Percentiles rank a stretch among this genome's conserved stretches.
phyloP scores from a whole-genome alignment of 495 filamentous ascomycete species.

The Bathelium albidoporum region DNA sequence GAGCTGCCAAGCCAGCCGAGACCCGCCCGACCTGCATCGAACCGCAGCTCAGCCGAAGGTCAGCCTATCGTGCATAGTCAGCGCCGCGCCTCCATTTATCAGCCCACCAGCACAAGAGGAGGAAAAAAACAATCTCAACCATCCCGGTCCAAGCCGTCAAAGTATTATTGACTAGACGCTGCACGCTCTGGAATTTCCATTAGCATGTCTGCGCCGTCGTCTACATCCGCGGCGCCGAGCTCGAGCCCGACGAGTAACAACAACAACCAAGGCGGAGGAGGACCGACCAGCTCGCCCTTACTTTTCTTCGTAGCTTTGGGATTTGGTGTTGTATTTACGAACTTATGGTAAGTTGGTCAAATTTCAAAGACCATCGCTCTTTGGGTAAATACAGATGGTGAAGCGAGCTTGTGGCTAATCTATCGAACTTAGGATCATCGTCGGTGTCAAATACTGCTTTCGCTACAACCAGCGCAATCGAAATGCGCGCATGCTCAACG shows the following conservation, averaged over 20 bases:
- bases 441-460: conserved; percentile 98
- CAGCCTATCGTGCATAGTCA: background rate
- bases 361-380: background rate
- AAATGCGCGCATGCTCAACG: conserved; percentile 55
- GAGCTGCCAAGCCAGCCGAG: background rate
- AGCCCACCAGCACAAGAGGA: background rate
- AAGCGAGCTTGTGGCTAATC: background rate
- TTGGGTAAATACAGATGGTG: no score
- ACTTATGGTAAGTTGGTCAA: conserved; percentile 67
- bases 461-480: conserved; percentile 93
- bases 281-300: conserved; percentile 77
- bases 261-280: conserved; percentile 12
- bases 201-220: background rate
- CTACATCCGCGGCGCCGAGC: conserved; percentile 4
- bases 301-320: conserved; percentile 96
- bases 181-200: background rate
- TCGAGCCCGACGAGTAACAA: background rate
- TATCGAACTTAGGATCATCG: conserved; percentile 69
- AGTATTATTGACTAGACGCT: background rate
- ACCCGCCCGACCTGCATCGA: background rate
- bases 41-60: background rate
- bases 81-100: background rate
- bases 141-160: background rate
- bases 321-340: conserved; percentile 98
- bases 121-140: background rate